Conservation (phyloP, 495 filamentous ascomycete species). For the Tuber umbilicatum region DNA sequence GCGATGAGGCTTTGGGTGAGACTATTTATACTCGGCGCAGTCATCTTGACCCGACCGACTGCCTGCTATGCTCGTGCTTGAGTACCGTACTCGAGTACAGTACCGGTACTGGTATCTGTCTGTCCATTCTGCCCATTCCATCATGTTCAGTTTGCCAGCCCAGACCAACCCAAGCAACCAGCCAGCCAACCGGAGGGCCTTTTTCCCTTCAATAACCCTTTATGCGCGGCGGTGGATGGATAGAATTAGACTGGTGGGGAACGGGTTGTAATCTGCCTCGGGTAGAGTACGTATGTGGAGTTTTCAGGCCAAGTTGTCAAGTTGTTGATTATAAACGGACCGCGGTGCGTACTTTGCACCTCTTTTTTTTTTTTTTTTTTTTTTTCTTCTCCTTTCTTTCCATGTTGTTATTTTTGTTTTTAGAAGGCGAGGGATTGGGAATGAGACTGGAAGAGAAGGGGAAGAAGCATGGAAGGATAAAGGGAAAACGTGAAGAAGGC, state of each 20-base stretch:
- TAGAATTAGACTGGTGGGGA: background rate
- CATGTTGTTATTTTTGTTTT: background rate
- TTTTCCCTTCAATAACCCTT: background rate
- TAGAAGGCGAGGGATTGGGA: background rate
- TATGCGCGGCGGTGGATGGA: background rate
- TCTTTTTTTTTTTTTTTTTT: background rate
- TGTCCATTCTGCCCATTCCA: background rate
- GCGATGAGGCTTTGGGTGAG: background rate
- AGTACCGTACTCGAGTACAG: too few species aligned
- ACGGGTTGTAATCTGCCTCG: background rate
- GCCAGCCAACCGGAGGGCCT: background rate
- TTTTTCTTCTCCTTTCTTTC: background rate
- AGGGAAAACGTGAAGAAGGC: background rate
- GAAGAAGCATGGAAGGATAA: conserved; percentile 5
- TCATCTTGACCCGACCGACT: background rate
- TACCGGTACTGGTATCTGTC: too few species aligned
- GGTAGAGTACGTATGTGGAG: background rate
- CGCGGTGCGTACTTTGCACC: background rate
- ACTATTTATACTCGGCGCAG: conserved; percentile 3
- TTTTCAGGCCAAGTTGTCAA: background rate
- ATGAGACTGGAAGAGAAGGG: background rate
- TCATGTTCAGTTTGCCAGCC: background rate
- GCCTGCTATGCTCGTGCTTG: too few species aligned
- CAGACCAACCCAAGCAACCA: background rate
- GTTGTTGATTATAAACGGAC: background rate